Base-by-base conservation (phyloP, 768 basidiomycete species). In the Hygrophoropsis aurantiaca region DNA sequence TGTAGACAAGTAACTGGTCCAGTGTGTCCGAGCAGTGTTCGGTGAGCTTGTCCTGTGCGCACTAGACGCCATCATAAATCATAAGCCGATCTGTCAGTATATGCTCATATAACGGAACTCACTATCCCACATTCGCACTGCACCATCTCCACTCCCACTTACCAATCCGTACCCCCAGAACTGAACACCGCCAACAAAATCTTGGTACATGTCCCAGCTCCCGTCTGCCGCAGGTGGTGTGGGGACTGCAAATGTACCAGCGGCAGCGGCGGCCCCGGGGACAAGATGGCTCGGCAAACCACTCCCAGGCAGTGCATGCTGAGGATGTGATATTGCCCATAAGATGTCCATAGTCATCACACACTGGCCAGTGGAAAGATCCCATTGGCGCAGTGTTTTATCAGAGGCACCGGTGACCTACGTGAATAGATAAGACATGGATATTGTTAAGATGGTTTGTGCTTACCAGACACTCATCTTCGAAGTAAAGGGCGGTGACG, bases 41-140 rank as follows among this genome's bases (percentile, higher is more conserved):
- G 79, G 67, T 97, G 94, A 7, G 93, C 87, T 61, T 98, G 95
- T 5, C 97, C 97, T 24, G 95, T 99, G 37, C 97, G 87, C 94
- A 97, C 94, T 95, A 56, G 0, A 39, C 36, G 37, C 26, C n/a
- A 44, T 3, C 40, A 34, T 5, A 13, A 30, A 45, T 51, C 32
- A n/a, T n/a, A 54, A 33, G 9, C 43, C 13, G 30, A 46, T 32
- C 46, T 32, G 26, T n/a, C 23, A 23, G 13, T 43, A 26, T 30
- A 40, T 24, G 26, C 19, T 47, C 19, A 40, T 20, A 35, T 23
- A 18, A n/a, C n/a, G n/a, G n/a, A n/a, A 82, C 92, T 78, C 61
- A 95, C 94, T 97, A 62, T 99, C 97, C 97, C 97, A 99, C 94
- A 99, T 97, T 54, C 97, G 72, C 24, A 98, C 94, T 3, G 89